Percentiles rank a stretch among this genome's conserved stretches.
Conservation (phyloP, 2,329 filamentous ascomycete genomes). For the Onygenales sp. region DNA sequence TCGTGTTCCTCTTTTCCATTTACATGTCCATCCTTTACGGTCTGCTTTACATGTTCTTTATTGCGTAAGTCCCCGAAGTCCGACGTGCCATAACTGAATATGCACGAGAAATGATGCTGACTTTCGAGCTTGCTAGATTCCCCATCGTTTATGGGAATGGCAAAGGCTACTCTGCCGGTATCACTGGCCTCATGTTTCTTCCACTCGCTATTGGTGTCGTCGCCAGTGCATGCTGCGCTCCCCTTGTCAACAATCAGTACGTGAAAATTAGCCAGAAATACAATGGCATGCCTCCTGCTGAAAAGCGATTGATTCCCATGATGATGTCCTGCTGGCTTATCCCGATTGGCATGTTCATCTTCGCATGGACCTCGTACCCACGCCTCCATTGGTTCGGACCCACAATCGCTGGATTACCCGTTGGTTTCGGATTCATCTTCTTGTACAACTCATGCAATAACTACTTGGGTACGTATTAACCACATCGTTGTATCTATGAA, state of each 20-base stretch:
- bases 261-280: conserved; percentile 52
- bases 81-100: not conserved
- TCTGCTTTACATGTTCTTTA: conserved; percentile 44
- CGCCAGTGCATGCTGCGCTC: conserved; percentile 55
- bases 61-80: conserved; percentile 46
- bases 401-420: conserved; percentile 58
- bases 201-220: conserved; percentile 69
- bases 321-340: conserved; percentile 68
- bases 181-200: conserved; percentile 79
- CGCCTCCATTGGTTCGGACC: conserved; percentile 62
- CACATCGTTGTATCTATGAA: not conserved
- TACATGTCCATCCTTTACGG: conserved; percentile 71
- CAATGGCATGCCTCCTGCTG: conserved; percentile 65
- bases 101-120: conserved; percentile 9
- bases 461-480: conserved; percentile 43
- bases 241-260: conserved; percentile 75
- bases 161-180: conserved; percentile 66
- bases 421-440: conserved; percentile 77
- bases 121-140: conserved; percentile 18
- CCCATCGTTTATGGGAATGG: conserved; percentile 64
- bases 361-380: conserved; percentile 60
- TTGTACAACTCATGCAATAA: conserved; percentile 72
- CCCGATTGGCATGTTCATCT: conserved; percentile 57
- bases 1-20: conserved; percentile 71
- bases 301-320: conserved; percentile 73